Evolutionary conservation across 192 early-diverging fungal species (phyloP), one percentile per base, ranked within the genome.

Genomic region (Diversispora epigaea): DNA sequence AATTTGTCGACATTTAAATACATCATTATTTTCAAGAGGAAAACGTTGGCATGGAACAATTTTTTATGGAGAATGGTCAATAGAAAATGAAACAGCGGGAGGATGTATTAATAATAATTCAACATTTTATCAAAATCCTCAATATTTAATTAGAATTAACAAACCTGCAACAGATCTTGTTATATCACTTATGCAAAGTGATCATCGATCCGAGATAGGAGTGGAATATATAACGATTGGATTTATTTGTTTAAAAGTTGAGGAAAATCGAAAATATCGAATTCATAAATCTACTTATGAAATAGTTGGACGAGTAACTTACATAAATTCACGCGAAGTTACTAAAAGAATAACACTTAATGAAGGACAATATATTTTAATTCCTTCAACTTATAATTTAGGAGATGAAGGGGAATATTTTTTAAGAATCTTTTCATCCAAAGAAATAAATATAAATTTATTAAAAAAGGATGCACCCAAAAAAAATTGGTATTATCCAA

Each of bases 261-360:
- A 84, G 66, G 74, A 78, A 19, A 84, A 84, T 63, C 50, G 83
- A 44, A 75, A 76, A 66, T 81, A 82, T 64, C 83, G 83, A 40
- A 56, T 84, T 25, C 83, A 84, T 61, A 70, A 77, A 50, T 19
- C 80, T 17, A 82, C 47, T 9, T 84, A 84, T 47, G 76, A 78
- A 10, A 77, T 84, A 17, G 63, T 72, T 46, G 77, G 73, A 22
- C 71, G 75, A 4, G 77, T 84, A 4, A 80, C 82, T 3, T 84
- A 84, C 73, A 67, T 82, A 19, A 82, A 84, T 58, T 22, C 83
- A 2, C 68, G 83, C 3, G 83, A 84, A 68, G 79, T 84, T 50
- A 77, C 78, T 43, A 61, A 60, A 17, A 64, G 77, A 22, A 22
- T 78, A 15, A 10, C 19, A 17, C 52, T 84, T 9, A 70, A 72